Evolutionary conservation across 2,329 filamentous ascomycete species (phyloP), one percentile per base, ranked within the genome.

Genomic region (Verticillium tricorpus): DNA sequence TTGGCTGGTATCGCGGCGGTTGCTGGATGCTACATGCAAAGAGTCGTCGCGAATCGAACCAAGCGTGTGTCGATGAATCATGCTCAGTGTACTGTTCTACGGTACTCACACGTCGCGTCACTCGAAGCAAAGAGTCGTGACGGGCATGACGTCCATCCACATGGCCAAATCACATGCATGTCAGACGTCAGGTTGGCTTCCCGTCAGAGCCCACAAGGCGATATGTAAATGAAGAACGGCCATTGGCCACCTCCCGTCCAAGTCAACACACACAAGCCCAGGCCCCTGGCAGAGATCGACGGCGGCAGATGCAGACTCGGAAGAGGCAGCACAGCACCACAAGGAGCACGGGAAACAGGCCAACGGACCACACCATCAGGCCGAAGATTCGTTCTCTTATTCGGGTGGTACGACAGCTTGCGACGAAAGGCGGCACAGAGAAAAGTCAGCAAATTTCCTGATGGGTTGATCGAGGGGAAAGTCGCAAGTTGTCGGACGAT

Each of bases 321-420:
- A 35, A 7, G 5, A 11, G 45, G 19, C 45, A 52, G 40, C 7
- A 9, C 39, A 50, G 19, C 39, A 15, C 3, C 39, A 45, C 28
- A 6, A 28, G 3, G 28, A 6, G 5, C 17, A 15, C 12, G 15
- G 17, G n/a, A 8, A 11, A 6, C 5, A 14, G 45, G 19, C 45
- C n/a, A 22, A 52, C 45, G 45, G 45, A 22, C 45, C 19, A 25
- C 9, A 52, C 25, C n/a, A 52, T 2, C 17, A 19, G 9, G 19
- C 45, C 45, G 45, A 52, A 52, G 11, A 8, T 11, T 60, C 58
- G 45, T 60, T 32, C 35, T 60, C 58, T 55, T 56, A 56, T 60
- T 60, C 58, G 58, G 45, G 45, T 52, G 45, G 45, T 52, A 52
- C 45, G 45, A 52, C 19, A 8, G 2, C 45, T 14, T 52, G 45